Conservation (phyloP, 768 basidiomycete genomes). For the Termitomyces sp. region DNA sequence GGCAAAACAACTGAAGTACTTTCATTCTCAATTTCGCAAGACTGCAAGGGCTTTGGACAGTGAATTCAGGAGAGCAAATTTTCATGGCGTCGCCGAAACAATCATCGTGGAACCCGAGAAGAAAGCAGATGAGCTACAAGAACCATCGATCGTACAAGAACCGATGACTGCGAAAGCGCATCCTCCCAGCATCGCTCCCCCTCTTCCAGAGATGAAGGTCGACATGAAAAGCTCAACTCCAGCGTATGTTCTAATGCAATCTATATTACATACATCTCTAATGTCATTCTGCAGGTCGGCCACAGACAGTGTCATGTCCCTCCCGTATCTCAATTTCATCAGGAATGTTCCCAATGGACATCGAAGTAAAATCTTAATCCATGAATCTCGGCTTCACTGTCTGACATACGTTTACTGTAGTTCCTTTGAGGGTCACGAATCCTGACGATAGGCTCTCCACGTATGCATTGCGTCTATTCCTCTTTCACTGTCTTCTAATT, state of each 20-base stretch:
- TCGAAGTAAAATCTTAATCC: slow-evolving; percentile 31
- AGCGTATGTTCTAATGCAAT: slow-evolving; percentile 10
- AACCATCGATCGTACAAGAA: not conserved
- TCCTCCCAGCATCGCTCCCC: slow-evolving; percentile 16
- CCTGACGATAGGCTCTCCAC: slow-evolving; percentile 36
- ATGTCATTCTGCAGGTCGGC: slow-evolving; percentile 30
- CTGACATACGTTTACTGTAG: slow-evolving; percentile 20
- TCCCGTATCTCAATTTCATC: slow-evolving; percentile 46
- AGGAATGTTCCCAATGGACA: slow-evolving; percentile 45
- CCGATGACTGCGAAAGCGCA: slow-evolving; percentile 9
- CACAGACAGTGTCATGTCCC: slow-evolving; percentile 42
- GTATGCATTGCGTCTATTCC: slow-evolving; percentile 20
- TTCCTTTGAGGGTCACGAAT: slow-evolving; percentile 36
- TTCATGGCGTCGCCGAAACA: slow-evolving; percentile 14
- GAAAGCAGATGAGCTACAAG: not conserved
- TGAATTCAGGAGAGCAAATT: slow-evolving; percentile 34
- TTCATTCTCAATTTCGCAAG: slow-evolving; percentile 42
- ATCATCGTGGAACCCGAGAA: not conserved
- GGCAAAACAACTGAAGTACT: slow-evolving; percentile 19
- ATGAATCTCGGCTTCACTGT: not conserved
- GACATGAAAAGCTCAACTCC: slow-evolving; percentile 5
- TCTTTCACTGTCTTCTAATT: not conserved
- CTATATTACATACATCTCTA: not conserved
- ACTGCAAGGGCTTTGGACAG: slow-evolving; percentile 39
- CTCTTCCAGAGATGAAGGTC: slow-evolving; percentile 14